These are phyloP conservation scores for Curvularia sp. DNA, from an alignment of 2,329 filamentous ascomycete species.

Conservation along the genomic window DNA sequence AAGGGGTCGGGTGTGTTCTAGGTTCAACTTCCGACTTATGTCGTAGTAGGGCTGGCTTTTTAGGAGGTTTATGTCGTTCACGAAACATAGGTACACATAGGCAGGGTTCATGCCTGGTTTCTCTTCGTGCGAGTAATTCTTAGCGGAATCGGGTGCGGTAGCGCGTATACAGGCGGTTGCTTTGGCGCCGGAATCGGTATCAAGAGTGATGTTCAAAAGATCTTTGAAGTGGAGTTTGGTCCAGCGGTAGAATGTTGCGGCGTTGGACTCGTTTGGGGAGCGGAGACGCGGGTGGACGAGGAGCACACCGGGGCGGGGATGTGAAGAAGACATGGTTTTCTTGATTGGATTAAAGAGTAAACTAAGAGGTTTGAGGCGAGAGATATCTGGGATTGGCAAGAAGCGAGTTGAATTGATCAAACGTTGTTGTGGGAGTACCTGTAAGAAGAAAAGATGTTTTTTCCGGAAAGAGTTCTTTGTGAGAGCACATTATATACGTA, in stretches of 20 bases:
- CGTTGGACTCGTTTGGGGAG: constrained; percentile 4
- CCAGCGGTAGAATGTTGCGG: constrained; percentile 26
- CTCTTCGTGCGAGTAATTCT: not conserved
- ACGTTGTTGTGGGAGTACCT: not conserved
- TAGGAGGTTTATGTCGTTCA: not conserved
- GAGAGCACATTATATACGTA: too few species aligned
- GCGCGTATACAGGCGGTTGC: constrained; percentile 4
- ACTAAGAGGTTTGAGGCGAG: not conserved
- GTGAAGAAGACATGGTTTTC: not conserved
- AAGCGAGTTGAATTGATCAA: not conserved
- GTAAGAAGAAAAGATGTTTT: not conserved
- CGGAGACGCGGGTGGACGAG: constrained; percentile 23
- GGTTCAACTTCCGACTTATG: constrained; percentile 7
- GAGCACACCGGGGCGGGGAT: constrained; percentile 10
- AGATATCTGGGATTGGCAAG: not conserved
- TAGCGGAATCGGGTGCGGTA: not conserved
- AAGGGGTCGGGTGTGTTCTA: not conserved
- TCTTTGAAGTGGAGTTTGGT: constrained; percentile 32
- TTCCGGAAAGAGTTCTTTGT: too few species aligned
- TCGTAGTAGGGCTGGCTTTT: constrained; percentile 3
- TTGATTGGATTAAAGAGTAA: not conserved
- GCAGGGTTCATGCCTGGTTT: not conserved
- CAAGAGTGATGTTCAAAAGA: constrained; percentile 14
- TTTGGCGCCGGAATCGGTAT: not conserved
- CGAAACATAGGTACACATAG: constrained; percentile 5